These are phyloP conservation scores for Naganishia vaughanmartiniae DNA, from an alignment of 768 basidiomycete genomes.

Conservation along the genomic window DNA sequence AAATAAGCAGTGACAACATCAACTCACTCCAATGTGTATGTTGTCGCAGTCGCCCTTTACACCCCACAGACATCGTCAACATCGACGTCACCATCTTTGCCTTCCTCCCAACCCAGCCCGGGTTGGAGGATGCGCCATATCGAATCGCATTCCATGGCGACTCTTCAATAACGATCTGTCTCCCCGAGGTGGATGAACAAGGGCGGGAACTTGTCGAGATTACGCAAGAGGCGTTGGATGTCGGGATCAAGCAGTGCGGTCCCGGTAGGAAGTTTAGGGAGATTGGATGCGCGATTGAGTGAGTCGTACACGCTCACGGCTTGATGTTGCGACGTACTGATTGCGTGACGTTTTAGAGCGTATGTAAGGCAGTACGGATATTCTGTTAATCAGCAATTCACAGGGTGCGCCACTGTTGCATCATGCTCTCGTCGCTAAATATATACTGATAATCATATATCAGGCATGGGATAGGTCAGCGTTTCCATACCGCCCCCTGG, in stretches of 20 bases:
- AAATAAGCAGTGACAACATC: background rate
- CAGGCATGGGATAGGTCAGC: constrained; percentile 73
- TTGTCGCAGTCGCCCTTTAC: constrained; percentile 65
- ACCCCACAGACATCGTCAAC: constrained; percentile 82
- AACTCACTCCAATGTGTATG: background rate
- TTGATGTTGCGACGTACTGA: background rate
- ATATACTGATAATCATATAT: background rate
- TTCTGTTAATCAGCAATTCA: constrained; percentile 69
- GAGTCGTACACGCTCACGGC: constrained; percentile 27
- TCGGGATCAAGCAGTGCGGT: constrained; percentile 71
- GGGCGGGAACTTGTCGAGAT: constrained; percentile 66
- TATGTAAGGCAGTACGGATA: constrained; percentile 53
- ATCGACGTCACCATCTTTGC: constrained; percentile 77
- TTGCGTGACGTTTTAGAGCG: background rate
- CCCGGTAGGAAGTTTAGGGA: constrained; percentile 66
- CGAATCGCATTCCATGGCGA: constrained; percentile 81
- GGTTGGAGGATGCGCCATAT: background rate
- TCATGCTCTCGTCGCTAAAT: background rate
- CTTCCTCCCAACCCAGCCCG: background rate
- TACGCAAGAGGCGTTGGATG: constrained; percentile 65
- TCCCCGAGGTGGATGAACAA: constrained; percentile 72
- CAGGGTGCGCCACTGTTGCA: constrained; percentile 54
- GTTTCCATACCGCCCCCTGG: constrained; percentile 79
- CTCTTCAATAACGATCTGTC: constrained; percentile 76
- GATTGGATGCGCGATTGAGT: constrained; percentile 69